Conservation (phyloP, 2,329 filamentous ascomycete genomes). For the Monosporascus sp. region DNA sequence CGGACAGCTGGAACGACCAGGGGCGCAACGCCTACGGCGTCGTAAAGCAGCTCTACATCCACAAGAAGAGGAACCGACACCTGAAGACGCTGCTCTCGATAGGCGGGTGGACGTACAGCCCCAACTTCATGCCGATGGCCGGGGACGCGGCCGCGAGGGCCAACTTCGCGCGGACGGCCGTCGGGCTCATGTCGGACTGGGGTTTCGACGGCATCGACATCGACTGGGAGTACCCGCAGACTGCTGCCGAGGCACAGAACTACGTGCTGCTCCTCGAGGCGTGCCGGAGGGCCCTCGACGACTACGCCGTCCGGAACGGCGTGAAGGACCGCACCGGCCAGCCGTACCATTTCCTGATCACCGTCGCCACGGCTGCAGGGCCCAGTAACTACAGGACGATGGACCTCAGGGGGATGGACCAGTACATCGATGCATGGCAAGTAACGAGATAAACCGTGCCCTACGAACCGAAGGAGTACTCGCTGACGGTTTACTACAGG, state of each 20-base stretch:
- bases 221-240: constrained; percentile 51
- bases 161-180: constrained; percentile 63
- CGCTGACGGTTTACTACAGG: constrained; percentile 11
- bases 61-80: constrained; percentile 71
- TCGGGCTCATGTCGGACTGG: constrained; percentile 65
- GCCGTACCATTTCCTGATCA: constrained; percentile 44
- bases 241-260: constrained; percentile 32
- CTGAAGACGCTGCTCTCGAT: constrained; percentile 77
- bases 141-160: constrained; percentile 56
- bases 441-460: neutral
- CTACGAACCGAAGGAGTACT: neutral
- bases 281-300: constrained; percentile 32
- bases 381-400: constrained; percentile 44
- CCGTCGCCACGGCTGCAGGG: constrained; percentile 45
- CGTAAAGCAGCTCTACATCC: constrained; percentile 68
- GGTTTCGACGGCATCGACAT: constrained; percentile 53
- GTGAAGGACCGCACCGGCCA: constrained; percentile 2
- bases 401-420: constrained; percentile 49
- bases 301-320: constrained; percentile 21
- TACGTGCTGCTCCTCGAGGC: constrained; percentile 38
- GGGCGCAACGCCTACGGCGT: constrained; percentile 70
- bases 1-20: constrained; percentile 51
- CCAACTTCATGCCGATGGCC: constrained; percentile 60
- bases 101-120: constrained; percentile 74
- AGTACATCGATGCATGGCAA: constrained; percentile 51